Percentiles rank a stretch among this genome's conserved stretches.
phyloP scores from a whole-genome alignment of 2,329 filamentous ascomycete species.

The Pseudophaeomoniella oleicola region DNA sequence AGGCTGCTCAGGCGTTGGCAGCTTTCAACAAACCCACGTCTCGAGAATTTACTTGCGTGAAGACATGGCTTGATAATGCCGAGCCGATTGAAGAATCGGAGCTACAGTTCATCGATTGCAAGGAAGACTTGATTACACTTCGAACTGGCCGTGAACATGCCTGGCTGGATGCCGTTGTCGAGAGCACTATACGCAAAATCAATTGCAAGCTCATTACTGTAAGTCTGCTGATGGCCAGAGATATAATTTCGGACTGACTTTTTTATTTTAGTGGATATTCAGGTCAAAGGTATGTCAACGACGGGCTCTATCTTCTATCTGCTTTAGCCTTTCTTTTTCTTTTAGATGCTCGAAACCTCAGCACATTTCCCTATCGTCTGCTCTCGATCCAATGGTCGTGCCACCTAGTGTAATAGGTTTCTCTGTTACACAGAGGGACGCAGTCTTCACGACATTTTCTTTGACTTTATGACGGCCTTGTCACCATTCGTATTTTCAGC shows the following conservation, averaged over 20 bases:
- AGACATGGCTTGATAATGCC: neutral
- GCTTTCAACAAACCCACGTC: slow-evolving; percentile 1
- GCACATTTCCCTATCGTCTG: no score
- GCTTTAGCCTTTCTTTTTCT: no score
- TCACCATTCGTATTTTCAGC: no score
- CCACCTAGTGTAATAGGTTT: no score
- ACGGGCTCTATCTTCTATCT: neutral
- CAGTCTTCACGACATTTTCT: no score
- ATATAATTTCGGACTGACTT: neutral
- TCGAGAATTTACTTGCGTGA: slow-evolving; percentile 1
- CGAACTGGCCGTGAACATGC: slow-evolving; percentile 1
- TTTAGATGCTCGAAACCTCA: no score
- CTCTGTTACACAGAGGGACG: no score
- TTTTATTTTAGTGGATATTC: neutral
- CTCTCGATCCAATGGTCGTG: no score
- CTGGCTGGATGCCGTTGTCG: neutral
- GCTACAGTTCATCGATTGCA: neutral
- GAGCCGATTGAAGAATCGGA: neutral
- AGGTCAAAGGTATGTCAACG: neutral
- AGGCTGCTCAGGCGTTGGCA: neutral
- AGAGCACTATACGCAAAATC: neutral
- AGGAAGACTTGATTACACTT: slow-evolving; percentile 1
- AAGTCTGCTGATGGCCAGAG: neutral
- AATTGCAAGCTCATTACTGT: neutral
- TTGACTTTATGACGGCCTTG: no score